phyloP scores from a whole-genome alignment of 768 basidiomycete species.

The Favolaschia claudopus region DNA sequence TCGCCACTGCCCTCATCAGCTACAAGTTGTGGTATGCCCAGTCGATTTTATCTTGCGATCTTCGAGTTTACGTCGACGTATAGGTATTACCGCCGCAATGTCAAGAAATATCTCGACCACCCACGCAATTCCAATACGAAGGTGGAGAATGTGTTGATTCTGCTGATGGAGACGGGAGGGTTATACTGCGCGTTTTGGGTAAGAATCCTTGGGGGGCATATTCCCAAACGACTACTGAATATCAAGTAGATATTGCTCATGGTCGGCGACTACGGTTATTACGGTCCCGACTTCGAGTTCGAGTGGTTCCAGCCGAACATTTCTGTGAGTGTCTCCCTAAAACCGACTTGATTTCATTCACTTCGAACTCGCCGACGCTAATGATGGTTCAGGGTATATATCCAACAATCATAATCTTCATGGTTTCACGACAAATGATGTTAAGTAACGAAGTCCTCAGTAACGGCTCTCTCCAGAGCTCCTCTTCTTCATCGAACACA shows the following conservation, averaged over 20 bases:
- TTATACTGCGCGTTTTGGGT: slow-evolving; percentile 29
- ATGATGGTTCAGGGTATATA: slow-evolving; percentile 18
- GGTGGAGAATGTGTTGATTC: slow-evolving; percentile 23
- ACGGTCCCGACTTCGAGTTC: slow-evolving; percentile 19
- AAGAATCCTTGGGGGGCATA: not conserved
- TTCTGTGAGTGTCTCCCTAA: slow-evolving; percentile 4
- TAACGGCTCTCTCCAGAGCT: not conserved
- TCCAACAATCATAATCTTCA: slow-evolving; percentile 25
- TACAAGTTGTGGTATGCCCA: slow-evolving; percentile 24
- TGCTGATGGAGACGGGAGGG: slow-evolving; percentile 26
- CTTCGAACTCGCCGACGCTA: no score
- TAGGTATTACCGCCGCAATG: slow-evolving; percentile 27
- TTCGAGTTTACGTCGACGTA: not conserved
- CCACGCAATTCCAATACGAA: not conserved
- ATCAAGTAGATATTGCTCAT: slow-evolving; percentile 16
- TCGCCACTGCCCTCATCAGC: slow-evolving; percentile 19
- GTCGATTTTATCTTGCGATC: not conserved
- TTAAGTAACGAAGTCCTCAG: slow-evolving; percentile 13
- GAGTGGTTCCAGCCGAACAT: slow-evolving; percentile 29
- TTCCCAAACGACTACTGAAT: not conserved
- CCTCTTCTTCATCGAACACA: not conserved
- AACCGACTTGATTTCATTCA: not conserved
- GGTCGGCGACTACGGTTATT: slow-evolving; percentile 24
- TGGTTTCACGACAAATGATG: slow-evolving; percentile 27
- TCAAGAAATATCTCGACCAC: slow-evolving; percentile 24